phyloP scores from a whole-genome alignment of 768 basidiomycete species.

The Steccherinum ochraceum region DNA sequence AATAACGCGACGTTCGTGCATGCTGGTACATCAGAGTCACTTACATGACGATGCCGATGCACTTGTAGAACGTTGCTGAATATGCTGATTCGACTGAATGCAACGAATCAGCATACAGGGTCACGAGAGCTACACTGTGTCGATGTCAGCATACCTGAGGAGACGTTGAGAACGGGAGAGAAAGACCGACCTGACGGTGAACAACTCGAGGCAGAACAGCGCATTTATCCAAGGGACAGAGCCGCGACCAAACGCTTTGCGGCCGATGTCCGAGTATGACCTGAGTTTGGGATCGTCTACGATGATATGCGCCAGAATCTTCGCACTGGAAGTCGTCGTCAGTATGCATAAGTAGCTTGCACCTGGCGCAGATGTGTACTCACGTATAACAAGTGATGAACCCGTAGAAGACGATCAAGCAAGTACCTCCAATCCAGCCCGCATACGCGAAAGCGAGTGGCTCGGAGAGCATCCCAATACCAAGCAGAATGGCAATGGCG shows the following conservation, averaged over 20 bases:
- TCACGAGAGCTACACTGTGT: conserved; percentile 75
- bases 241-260: conserved; percentile 78
- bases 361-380: conserved; percentile 22
- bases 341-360: not conserved
- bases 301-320: conserved; percentile 77
- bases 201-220: conserved; percentile 84
- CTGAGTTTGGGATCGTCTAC: conserved; percentile 58
- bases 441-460: conserved; percentile 89
- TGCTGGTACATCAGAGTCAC: conserved; percentile 15
- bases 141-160: not conserved
- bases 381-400: conserved; percentile 86
- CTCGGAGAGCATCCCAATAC: conserved; percentile 85
- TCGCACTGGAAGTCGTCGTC: conserved; percentile 50
- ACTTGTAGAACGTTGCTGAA: conserved; percentile 68
- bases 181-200: conserved; percentile 63
- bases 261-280: conserved; percentile 87
- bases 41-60: conserved; percentile 67
- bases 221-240: conserved; percentile 59
- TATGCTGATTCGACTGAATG: conserved; percentile 64
- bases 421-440: conserved; percentile 79
- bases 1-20: not conserved
- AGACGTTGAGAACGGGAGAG: not conserved
- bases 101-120: conserved; percentile 83
- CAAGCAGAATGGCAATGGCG: conserved; percentile 77
- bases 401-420: conserved; percentile 71